Conservation (phyloP, 1,139 yeast genomes). For the Saccharomyces hybrid region DNA sequence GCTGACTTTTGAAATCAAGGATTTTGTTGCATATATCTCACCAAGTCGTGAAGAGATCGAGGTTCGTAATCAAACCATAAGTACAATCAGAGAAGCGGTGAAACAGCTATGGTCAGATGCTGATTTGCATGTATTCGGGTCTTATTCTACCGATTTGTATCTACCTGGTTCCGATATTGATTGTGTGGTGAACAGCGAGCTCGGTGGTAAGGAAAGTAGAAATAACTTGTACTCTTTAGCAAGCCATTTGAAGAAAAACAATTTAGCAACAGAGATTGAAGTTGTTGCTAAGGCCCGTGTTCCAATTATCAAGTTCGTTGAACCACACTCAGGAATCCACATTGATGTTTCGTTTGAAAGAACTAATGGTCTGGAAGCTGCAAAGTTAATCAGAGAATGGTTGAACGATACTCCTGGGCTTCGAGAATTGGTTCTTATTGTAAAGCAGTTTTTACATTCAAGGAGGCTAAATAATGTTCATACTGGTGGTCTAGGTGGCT, state of each 20-base stretch:
- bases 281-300: constrained; percentile 91
- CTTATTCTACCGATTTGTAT: constrained; percentile 89
- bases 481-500: constrained; percentile 94
- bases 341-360: constrained; percentile 91
- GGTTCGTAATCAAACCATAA: constrained; percentile 61
- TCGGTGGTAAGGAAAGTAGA: constrained; percentile 60
- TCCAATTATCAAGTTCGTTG: constrained; percentile 93
- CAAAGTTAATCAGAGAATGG: constrained; percentile 74
- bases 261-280: constrained; percentile 66
- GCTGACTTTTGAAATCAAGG: constrained; percentile 81
- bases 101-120: constrained; percentile 70
- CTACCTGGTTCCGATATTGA: constrained; percentile 96
- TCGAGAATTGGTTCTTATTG: constrained; percentile 72
- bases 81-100: constrained; percentile 52
- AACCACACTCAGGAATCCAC: constrained; percentile 62
- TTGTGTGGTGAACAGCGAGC: constrained; percentile 70
- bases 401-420: constrained; percentile 66
- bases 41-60: constrained; percentile 74
- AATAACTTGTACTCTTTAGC: constrained; percentile 67
- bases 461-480: constrained; percentile 85
- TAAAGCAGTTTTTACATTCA: constrained; percentile 82
- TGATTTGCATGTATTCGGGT: constrained; percentile 84
- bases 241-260: constrained; percentile 53
- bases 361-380: constrained; percentile 80
- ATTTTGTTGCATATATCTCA: constrained; percentile 78